These are phyloP conservation scores for Globisporangium ultimum DNA, from an alignment of 352 stramenopile genomes.

Conservation along the genomic window DNA sequence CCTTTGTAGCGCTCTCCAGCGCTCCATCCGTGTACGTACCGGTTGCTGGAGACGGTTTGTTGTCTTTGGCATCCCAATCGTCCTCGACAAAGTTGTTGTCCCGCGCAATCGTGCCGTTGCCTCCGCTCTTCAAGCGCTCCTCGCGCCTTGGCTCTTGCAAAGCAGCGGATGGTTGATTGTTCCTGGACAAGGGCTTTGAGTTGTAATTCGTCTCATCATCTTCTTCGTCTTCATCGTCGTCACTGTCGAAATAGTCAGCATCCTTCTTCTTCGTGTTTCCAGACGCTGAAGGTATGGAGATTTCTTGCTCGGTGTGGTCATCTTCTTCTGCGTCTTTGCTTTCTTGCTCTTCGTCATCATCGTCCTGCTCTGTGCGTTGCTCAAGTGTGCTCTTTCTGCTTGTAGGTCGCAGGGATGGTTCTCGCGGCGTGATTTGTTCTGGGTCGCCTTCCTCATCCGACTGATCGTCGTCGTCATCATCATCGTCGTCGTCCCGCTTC, in stretches of 20 bases:
- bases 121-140: conserved; percentile 6
- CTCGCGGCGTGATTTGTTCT: conserved; percentile 39
- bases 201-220: conserved; percentile 18
- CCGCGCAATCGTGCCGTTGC: conserved; percentile 20
- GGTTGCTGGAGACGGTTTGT: conserved; percentile 1
- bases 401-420: conserved; percentile 10
- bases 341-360: conserved; percentile 15
- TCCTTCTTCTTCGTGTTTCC: conserved; percentile 13
- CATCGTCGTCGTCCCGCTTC: conserved; percentile 17
- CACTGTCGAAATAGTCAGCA: conserved; percentile 61
- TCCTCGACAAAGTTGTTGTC: conserved; percentile 84
- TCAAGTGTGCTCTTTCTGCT: neutral
- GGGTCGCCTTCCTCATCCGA: conserved; percentile 9
- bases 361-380: conserved; percentile 1
- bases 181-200: neutral
- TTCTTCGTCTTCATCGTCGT: conserved; percentile 42
- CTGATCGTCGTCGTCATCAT: conserved; percentile 24
- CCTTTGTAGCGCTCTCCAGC: conserved; percentile 27
- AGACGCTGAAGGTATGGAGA: neutral
- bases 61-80: conserved; percentile 66
- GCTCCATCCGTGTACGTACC: neutral
- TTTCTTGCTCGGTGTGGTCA: too few species aligned
- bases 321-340: neutral
- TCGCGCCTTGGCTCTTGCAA: conserved; percentile 3
- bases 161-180: conserved; percentile 7